Evolutionary conservation across 768 basidiomycete species (phyloP).

Genomic region (Suillus decipiens): DNA sequence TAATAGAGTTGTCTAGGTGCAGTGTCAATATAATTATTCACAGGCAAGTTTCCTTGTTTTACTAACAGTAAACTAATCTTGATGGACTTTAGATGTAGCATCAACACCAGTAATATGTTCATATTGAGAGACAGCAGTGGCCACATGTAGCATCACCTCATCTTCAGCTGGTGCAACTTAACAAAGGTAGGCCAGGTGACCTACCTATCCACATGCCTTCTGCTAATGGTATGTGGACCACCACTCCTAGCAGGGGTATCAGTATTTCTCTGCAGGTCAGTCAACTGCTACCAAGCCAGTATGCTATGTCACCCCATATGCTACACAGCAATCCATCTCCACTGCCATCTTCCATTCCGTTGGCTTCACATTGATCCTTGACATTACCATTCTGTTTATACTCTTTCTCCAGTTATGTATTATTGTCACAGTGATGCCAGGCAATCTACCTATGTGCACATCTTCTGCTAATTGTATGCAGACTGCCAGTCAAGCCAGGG

Average conservation of each 20-base stretch:
- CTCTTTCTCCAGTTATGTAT: slow-evolving; percentile 40
- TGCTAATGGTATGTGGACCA: slow-evolving; percentile 55
- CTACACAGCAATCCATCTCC: slow-evolving; percentile 49
- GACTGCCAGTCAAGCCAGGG: slow-evolving; percentile 36
- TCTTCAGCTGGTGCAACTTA: slow-evolving; percentile 26
- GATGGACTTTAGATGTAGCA: no score
- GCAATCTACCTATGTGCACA: slow-evolving; percentile 43
- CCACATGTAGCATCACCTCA: slow-evolving; percentile 26
- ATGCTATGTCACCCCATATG: slow-evolving; percentile 51
- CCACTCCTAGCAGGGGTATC: slow-evolving; percentile 32
- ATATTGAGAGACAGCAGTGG: slow-evolving; percentile 46
- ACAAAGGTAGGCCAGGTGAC: slow-evolving; percentile 34
- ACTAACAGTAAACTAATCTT: no score
- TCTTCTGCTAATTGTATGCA: slow-evolving; percentile 63
- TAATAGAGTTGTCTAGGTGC: no score
- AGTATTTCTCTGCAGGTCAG: slow-evolving; percentile 19
- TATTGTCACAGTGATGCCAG: slow-evolving; percentile 26
- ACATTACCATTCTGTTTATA: slow-evolving; percentile 32
- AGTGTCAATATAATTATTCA: no score
- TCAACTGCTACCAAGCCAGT: slow-evolving; percentile 40
- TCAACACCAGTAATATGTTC: no score
- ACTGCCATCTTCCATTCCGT: slow-evolving; percentile 42
- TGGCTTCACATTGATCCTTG: slow-evolving; percentile 24
- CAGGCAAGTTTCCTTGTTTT: no score
- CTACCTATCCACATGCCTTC: slow-evolving; percentile 53